These are phyloP conservation scores for Blastobotrys serpentis DNA, from an alignment of 1,139 yeast species.

Conservation along the genomic window DNA sequence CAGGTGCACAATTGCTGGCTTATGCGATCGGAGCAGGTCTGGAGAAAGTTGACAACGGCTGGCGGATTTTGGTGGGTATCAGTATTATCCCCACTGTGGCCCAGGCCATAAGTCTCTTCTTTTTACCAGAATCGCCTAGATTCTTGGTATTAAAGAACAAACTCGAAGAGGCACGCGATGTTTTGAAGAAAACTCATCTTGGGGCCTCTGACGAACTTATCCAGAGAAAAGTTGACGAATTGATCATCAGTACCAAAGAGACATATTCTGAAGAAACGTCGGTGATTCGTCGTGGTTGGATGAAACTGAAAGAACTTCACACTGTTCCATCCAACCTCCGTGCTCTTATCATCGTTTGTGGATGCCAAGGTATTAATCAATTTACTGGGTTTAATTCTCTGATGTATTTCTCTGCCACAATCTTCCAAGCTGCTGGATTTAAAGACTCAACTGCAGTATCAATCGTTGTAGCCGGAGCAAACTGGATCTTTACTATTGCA, in stretches of 20 bases:
- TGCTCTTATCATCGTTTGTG: slow-evolving; percentile 86
- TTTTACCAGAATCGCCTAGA: slow-evolving; percentile 95
- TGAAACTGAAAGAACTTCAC: slow-evolving; percentile 62
- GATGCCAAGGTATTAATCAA: slow-evolving; percentile 92
- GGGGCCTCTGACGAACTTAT: slow-evolving; percentile 33
- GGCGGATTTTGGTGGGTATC: slow-evolving; percentile 91
- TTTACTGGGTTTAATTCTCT: slow-evolving; percentile 93
- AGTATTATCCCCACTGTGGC: slow-evolving; percentile 82
- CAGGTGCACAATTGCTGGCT: slow-evolving; percentile 92
- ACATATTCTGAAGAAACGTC: slow-evolving; percentile 21
- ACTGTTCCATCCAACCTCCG: slow-evolving; percentile 74
- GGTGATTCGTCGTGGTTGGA: slow-evolving; percentile 20
- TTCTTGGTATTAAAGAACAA: slow-evolving; percentile 71
- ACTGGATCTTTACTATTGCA: slow-evolving; percentile 76
- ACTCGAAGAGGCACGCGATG: slow-evolving; percentile 64
- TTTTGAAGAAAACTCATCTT: slow-evolving; percentile 51
- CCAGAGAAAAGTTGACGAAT: slow-evolving; percentile 29
- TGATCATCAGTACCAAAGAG: slow-evolving; percentile 28
- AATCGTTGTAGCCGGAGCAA: slow-evolving; percentile 86
- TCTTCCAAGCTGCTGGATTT: slow-evolving; percentile 87
- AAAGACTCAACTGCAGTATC: slow-evolving; percentile 88
- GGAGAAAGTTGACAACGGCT: slow-evolving; percentile 70
- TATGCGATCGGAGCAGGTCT: slow-evolving; percentile 93
- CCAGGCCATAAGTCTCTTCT: slow-evolving; percentile 73
- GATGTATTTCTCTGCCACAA: slow-evolving; percentile 90